phyloP scores from a whole-genome alignment of 306 rosid species.

The Lathyrus sativus region DNA sequence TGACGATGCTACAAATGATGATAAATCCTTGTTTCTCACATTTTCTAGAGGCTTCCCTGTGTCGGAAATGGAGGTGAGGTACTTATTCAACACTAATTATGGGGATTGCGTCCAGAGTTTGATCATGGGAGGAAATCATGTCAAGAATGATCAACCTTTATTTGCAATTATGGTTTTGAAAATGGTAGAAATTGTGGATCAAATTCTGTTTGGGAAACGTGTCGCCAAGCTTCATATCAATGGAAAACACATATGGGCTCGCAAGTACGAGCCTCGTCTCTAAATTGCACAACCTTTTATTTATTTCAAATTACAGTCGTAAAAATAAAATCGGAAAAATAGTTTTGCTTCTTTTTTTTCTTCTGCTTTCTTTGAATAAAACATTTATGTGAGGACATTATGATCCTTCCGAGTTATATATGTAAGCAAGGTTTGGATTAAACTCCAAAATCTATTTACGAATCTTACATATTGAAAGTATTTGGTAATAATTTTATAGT shows the following conservation, averaged over 20 bases:
- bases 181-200: conserved; percentile 43
- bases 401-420: background rate
- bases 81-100: conserved; percentile 31
- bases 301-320: background rate
- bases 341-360: background rate
- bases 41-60: conserved; percentile 71
- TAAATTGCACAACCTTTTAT: background rate
- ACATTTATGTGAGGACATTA: background rate
- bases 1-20: conserved; percentile 44
- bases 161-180: conserved; percentile 57
- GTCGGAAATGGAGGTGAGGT: conserved; percentile 45
- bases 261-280: conserved; percentile 55
- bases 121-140: conserved; percentile 48
- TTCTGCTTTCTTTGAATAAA: background rate
- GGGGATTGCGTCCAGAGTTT: conserved; percentile 52
- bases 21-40: conserved; percentile 62
- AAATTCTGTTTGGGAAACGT: conserved; percentile 41
- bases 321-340: background rate
- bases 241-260: conserved; percentile 71
- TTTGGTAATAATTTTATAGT: background rate
- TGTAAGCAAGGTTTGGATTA: background rate
- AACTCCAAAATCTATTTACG: background rate
- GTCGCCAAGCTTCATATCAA: conserved; percentile 54
- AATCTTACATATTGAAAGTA: background rate
- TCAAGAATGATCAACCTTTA: conserved; percentile 39